Base-by-base conservation (phyloP, 192 early-diverging fungal genomes). In the Kappamyces sp. region DNA sequence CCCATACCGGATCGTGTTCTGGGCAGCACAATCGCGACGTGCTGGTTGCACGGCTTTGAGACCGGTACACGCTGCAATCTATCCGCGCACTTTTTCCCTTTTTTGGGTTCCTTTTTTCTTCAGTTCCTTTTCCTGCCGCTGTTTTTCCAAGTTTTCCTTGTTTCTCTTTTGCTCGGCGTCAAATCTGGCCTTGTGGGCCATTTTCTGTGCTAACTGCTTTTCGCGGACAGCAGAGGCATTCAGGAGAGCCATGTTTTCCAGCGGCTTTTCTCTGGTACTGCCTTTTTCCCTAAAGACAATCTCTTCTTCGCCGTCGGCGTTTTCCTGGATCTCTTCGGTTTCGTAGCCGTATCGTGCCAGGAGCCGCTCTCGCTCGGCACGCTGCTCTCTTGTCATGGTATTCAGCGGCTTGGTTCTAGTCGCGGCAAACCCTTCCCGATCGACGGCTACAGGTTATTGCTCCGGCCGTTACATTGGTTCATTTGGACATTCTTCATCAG, bases 301-400 rank as follows among this genome's bases (percentile, higher is more conserved):
- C 55, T 85, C 85, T 15, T 67, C 68, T 61, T 85, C 85, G 1
- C 85, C 85, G 47, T 86, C 64, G 1, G 34, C 83, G 15, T 62
- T 67, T 63, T 86, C 83, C 2, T 77, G 70, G 49, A 70, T 65
- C 23, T 83, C 82, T 35, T 85, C 81, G 3, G 74, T 60, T 42
- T 84, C 84, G 57, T 86, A 85, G 1, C 70, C 82, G 62, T 89
- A 89, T 62, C 84, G 68, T 36, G 63, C 64, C 38, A 84, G 49
- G 13, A 80, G 54, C 1, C 67, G 60, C 10, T 85, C 77, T 5
- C 80, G 71, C 51, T 68, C 67, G 13, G 69, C 66, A 35, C 70
- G 66, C 48, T 83, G 71, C 44, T 84, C 79, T 37, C 72, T 76
- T 6, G 80, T 70, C 58, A 81, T 23, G 23, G 23, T 23, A 9